Conservation (phyloP, 306 rosid species). For the Cucurbita pepo region DNA sequence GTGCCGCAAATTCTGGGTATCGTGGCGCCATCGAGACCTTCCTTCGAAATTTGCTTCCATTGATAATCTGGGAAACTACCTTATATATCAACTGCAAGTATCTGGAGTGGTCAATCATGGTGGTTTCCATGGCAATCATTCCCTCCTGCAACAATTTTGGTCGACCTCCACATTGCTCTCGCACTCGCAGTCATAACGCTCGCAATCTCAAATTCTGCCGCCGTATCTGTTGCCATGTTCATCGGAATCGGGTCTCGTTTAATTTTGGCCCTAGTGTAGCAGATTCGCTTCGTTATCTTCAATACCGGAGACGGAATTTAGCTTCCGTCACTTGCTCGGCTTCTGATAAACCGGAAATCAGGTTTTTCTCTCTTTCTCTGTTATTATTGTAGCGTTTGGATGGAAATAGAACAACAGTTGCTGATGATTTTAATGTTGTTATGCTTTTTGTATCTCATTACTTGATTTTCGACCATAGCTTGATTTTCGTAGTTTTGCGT, state of each 20-base stretch:
- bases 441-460: neutral
- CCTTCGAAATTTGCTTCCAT: neutral
- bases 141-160: neutral
- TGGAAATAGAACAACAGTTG: neutral
- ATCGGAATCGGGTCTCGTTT: conserved; percentile 1
- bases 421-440: neutral
- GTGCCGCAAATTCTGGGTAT: neutral
- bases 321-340: conserved; percentile 38
- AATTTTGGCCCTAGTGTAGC: neutral
- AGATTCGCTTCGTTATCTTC: neutral
- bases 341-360: conserved; percentile 60
- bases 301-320: conserved; percentile 1
- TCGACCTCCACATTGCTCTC: neutral
- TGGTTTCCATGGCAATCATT: neutral
- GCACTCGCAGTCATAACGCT: neutral
- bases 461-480: neutral
- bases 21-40: conserved; percentile 6
- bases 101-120: neutral
- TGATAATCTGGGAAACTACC: neutral
- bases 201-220: neutral
- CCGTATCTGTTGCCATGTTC: neutral
- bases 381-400: neutral
- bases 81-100: neutral
- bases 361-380: conserved; percentile 26
- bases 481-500: neutral